phyloP scores from a whole-genome alignment of 2,329 filamentous ascomycete genomes.

The Aspergillus vadensis region DNA sequence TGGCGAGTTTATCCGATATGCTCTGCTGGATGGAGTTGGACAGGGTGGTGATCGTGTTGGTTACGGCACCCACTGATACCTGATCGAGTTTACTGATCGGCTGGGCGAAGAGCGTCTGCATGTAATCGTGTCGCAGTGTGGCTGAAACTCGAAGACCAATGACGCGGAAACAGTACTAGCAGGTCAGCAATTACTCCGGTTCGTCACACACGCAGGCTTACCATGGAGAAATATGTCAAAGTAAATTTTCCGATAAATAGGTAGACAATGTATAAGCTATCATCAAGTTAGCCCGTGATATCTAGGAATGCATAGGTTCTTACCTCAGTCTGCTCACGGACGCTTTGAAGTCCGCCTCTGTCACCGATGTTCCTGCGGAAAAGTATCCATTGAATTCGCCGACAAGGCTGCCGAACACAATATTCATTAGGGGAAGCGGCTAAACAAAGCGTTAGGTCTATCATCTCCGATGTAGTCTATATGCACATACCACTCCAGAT shows the following conservation, averaged over 20 bases:
- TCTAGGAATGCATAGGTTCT: not conserved
- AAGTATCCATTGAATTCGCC: constrained; percentile 61
- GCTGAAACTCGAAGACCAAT: constrained; percentile 55
- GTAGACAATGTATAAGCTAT: constrained; percentile 60
- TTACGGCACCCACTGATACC: constrained; percentile 53
- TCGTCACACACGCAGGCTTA: constrained; percentile 22
- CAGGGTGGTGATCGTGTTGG: constrained; percentile 55
- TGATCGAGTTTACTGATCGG: constrained; percentile 54
- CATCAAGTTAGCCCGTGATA: not conserved
- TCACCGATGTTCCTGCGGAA: constrained; percentile 41
- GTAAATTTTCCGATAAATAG: constrained; percentile 59
- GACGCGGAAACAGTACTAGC: constrained; percentile 50
- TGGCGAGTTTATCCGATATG: constrained; percentile 55
- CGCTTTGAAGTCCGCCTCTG: constrained; percentile 52
- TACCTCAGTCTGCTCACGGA: constrained; percentile 47
- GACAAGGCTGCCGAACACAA: constrained; percentile 59
- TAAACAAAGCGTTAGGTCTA: not conserved
- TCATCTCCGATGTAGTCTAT: not conserved
- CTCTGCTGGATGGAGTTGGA: constrained; percentile 57
- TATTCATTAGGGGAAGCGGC: constrained; percentile 56
- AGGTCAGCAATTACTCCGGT: not conserved
- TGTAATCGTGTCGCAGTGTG: constrained; percentile 53
- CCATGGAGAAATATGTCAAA: constrained; percentile 58
- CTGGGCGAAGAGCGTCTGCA: constrained; percentile 52
- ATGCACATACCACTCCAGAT: constrained; percentile 30